A percentile compares a stretch with the other conserved stretches of the same genome.
These are phyloP conservation scores for Nakazawaea ambrosiae DNA, from an alignment of 805 yeast species.

Conservation along the genomic window DNA sequence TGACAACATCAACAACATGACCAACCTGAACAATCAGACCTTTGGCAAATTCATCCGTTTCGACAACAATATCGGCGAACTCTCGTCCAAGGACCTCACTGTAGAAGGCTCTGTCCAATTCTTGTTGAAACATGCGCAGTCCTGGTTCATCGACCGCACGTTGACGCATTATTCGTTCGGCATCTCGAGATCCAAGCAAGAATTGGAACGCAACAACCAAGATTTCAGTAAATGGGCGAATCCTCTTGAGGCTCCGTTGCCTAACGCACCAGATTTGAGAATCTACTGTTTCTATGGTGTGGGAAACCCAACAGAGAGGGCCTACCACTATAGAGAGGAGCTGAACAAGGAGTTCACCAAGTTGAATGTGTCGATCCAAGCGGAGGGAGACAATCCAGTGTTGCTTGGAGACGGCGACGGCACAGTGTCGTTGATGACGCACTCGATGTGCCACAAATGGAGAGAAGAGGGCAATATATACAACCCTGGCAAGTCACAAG, in stretches of 20 bases:
- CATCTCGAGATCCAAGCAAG: slow-evolving; percentile 49
- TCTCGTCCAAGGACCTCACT: slow-evolving; percentile 49
- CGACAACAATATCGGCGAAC: slow-evolving; percentile 34
- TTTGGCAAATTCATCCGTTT: slow-evolving; percentile 75
- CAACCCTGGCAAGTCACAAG: slow-evolving; percentile 72
- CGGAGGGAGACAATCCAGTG: slow-evolving; percentile 59
- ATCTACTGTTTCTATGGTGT: slow-evolving; percentile 89
- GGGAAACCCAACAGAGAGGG: slow-evolving; percentile 95
- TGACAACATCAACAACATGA: slow-evolving; percentile 36
- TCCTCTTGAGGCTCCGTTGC: slow-evolving; percentile 87
- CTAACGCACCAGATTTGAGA: slow-evolving; percentile 89
- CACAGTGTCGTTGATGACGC: slow-evolving; percentile 82
- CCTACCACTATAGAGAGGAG: slow-evolving; percentile 77
- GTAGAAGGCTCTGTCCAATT: slow-evolving; percentile 62
- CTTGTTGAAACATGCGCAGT: slow-evolving; percentile 58
- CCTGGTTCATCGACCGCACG: slow-evolving; percentile 66
- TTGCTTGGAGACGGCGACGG: slow-evolving; percentile 92
- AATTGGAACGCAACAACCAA: slow-evolving; percentile 59
- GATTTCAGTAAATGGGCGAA: slow-evolving; percentile 84
- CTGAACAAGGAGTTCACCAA: slow-evolving; percentile 41
- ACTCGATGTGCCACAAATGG: slow-evolving; percentile 91
- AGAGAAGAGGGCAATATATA: slow-evolving; percentile 52
- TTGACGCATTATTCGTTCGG: slow-evolving; percentile 75
- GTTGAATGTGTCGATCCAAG: slow-evolving; percentile 66
- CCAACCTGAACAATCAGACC: slow-evolving; percentile 23